Evolutionary conservation across 305 asterid genomes (phyloP), one percentile per base, ranked within the genome.

Genomic region (Rubia occidens): DNA sequence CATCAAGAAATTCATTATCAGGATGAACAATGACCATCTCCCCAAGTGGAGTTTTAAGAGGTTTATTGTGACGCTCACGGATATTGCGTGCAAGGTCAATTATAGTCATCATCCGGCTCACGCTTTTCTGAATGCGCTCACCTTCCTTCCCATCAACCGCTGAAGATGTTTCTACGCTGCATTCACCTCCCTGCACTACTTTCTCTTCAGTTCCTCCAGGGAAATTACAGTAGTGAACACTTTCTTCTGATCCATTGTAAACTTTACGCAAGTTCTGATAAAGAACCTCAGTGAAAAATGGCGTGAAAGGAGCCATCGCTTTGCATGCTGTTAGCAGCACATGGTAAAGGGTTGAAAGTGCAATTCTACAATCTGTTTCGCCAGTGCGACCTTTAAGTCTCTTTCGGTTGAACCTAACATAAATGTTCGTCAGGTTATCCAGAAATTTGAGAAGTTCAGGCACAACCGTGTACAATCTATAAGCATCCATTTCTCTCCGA

Each of bases 221-320:
- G 74, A 90, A 90, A 75, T 81, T 76, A 80, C 99, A 94, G 70
- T 78, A 89, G 82, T 94, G 99, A 74, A 94, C 86, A 80, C 99
- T 94, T 79, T 85, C 96, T 78, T 87, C 97, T n/a, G 97, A 79
- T 63, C 74, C 87, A 11, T 58, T 65, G 84, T 66, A 79, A 24
- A 71, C 95, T 84, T 86, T 94, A 62, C 95, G 87, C 80, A 94
- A 68, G 75, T 94, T 94, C 81, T 87, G 95, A 70, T 94, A 94
- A 32, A 94, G 96, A 77, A 89, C 90, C 80, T 94, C 99, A 2
- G 96, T 84, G 83, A 94, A 90, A 80, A 90, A 90, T 5, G 99
- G 99, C 9, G 99, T 94, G 80, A 94, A 87, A 15, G 99, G 96
- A 69, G 99, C 95, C 99, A 94, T 94, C 17, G 89, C 89, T 81